Percentiles rank a stretch among this genome's conserved stretches.
Evolutionary conservation across 768 basidiomycete species (phyloP).

Genomic region (Rubroboletus satanas): DNA sequence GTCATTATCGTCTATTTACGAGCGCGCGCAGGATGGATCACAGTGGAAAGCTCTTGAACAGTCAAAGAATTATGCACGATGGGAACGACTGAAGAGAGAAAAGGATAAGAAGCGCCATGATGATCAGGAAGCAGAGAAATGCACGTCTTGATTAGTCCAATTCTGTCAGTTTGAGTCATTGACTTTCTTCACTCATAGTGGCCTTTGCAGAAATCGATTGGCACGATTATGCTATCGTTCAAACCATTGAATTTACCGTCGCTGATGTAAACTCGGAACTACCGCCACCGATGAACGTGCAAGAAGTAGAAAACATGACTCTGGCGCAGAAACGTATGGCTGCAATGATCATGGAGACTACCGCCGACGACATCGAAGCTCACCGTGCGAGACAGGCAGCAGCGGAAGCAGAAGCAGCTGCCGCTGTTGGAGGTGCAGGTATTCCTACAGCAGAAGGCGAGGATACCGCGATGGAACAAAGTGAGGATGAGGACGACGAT

Average conservation of each 20-base stretch:
- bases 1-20: conserved; percentile 67
- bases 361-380: conserved; percentile 81
- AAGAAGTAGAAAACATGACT: conserved; percentile 95
- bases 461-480: conserved; percentile 72
- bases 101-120: conserved; percentile 83
- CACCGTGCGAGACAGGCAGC: conserved; percentile 78
- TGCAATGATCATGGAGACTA: conserved; percentile 96
- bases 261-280: conserved; percentile 88
- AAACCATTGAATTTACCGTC: conserved; percentile 95
- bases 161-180: not conserved
- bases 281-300: conserved; percentile 93
- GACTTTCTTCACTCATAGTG: conserved; percentile 39
- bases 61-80: conserved; percentile 76
- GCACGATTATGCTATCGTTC: conserved; percentile 98
- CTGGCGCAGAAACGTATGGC: conserved; percentile 97
- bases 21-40: conserved; percentile 57
- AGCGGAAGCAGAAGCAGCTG: conserved; percentile 80
- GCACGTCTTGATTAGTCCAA: conserved; percentile 41
- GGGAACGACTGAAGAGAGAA: conserved; percentile 82
- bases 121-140: conserved; percentile 87
- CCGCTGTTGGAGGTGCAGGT: conserved; percentile 67
- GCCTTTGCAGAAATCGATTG: conserved; percentile 98
- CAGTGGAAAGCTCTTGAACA: conserved; percentile 78
- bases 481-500: conserved; percentile 78
- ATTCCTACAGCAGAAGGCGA: conserved; percentile 43